phyloP scores from a whole-genome alignment of 768 basidiomycete genomes.

The Leccinum barrowsii region DNA sequence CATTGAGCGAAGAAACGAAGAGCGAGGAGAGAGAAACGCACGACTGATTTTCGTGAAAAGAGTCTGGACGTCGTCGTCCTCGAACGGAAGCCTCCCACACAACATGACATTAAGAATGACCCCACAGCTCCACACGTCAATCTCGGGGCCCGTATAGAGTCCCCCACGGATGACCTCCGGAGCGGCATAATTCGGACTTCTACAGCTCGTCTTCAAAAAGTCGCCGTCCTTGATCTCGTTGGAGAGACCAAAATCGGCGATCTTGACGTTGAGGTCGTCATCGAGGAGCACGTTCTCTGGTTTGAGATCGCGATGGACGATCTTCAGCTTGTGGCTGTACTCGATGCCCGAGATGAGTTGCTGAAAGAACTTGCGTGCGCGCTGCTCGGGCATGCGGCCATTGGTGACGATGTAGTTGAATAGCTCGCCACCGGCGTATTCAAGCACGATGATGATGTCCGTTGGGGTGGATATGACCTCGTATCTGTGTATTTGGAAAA shows the following conservation, averaged over 20 bases:
- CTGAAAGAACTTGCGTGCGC: constrained; percentile 93
- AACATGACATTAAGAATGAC: constrained; percentile 99
- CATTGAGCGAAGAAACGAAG: not conserved
- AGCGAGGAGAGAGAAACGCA: constrained; percentile 32
- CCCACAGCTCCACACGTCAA: constrained; percentile 98
- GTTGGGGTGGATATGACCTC: constrained; percentile 90
- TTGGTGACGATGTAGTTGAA: constrained; percentile 98
- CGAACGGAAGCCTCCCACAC: constrained; percentile 92
- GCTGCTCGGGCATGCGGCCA: constrained; percentile 84
- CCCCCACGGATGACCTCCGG: constrained; percentile 97
- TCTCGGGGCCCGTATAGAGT: constrained; percentile 95
- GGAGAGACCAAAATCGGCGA: constrained; percentile 97
- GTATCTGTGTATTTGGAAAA: constrained; percentile 42
- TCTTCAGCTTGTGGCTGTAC: constrained; percentile 93
- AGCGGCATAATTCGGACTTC: constrained; percentile 97
- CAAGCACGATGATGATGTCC: constrained; percentile 97
- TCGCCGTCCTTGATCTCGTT: constrained; percentile 97
- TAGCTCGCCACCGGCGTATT: constrained; percentile 93
- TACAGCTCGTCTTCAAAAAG: constrained; percentile 96
- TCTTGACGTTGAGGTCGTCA: constrained; percentile 88
- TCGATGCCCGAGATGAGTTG: constrained; percentile 98
- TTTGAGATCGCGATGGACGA: constrained; percentile 97
- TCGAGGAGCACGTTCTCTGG: constrained; percentile 93
- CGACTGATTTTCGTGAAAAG: constrained; percentile 94
- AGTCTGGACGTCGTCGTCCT: constrained; percentile 91